Conservation (phyloP, 2,329 filamentous ascomycete species). For the Aureobasidium sp. region DNA sequence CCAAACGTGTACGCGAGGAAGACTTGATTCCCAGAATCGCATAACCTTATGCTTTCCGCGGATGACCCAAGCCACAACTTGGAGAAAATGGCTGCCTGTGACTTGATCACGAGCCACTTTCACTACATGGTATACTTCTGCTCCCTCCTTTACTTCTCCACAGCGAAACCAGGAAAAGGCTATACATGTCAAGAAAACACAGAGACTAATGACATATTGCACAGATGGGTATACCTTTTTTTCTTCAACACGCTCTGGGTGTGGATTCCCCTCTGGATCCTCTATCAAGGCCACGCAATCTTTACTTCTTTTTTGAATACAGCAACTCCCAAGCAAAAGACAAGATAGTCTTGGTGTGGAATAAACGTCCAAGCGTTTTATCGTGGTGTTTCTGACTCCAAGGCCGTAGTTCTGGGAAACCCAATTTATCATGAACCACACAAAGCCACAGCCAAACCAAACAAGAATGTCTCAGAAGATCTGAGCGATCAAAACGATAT, state of each 20-base stretch:
- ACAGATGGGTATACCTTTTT: constrained; percentile 51
- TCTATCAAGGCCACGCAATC: constrained; percentile 40
- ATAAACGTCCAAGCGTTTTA: too few relatives aligned
- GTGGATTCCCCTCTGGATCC: constrained; percentile 49
- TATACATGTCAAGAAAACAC: background rate
- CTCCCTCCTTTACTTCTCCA: background rate
- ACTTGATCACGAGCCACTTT: background rate
- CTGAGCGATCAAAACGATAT: too few relatives aligned
- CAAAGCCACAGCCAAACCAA: too few relatives aligned
- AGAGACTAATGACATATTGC: background rate
- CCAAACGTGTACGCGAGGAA: background rate
- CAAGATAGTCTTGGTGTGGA: background rate
- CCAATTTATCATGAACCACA: too few relatives aligned
- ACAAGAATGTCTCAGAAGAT: too few relatives aligned
- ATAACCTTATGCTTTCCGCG: background rate
- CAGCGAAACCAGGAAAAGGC: too few relatives aligned
- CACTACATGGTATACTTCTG: background rate
- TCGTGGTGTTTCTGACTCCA: too few relatives aligned
- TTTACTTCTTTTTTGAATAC: background rate
- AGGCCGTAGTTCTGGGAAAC: too few relatives aligned
- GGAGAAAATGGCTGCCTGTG: background rate
- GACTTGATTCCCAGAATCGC: background rate
- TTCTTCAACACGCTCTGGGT: constrained; percentile 61
- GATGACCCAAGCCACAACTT: background rate
- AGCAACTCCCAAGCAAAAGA: background rate